Conservation (phyloP, 306 rosid species). For the Lithocarpus polystachyus region DNA sequence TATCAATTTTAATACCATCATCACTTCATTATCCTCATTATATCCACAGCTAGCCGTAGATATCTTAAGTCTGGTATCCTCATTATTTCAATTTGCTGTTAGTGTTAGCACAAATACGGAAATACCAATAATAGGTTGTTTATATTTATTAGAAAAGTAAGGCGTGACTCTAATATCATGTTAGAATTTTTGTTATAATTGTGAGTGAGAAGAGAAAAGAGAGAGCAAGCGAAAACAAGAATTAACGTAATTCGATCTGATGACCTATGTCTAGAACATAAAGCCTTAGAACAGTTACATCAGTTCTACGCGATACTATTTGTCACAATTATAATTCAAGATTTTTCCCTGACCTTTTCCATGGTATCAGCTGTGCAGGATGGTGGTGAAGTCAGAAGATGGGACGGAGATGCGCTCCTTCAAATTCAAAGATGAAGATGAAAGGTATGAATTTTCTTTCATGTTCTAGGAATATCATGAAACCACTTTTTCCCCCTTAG, state of each 20-base stretch:
- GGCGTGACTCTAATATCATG: too few relatives aligned
- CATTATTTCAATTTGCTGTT: too few relatives aligned
- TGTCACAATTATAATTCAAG: background rate
- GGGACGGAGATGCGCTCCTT: constrained; percentile 79
- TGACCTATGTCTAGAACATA: too few relatives aligned
- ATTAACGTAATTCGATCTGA: too few relatives aligned
- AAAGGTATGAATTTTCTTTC: constrained; percentile 36
- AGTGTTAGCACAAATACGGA: too few relatives aligned
- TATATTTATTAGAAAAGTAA: background rate
- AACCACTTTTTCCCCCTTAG: background rate
- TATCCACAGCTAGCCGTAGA: background rate
- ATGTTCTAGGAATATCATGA: background rate
- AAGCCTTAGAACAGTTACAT: too few relatives aligned
- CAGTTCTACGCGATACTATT: too few relatives aligned
- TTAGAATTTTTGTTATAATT: too few relatives aligned
- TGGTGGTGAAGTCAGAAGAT: constrained; percentile 66
- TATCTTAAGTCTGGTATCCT: background rate
- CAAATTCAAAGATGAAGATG: constrained; percentile 78
- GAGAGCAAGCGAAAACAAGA: too few relatives aligned
- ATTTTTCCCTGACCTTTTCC: constrained; percentile 39
- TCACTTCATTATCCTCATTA: too few relatives aligned
- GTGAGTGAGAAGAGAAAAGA: too few relatives aligned
- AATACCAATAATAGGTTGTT: background rate
- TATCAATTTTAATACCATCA: too few relatives aligned
- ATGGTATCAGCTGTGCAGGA: constrained; percentile 79